Conservation (phyloP, 192 early-diverging fungal species). For the Umbelopsis ramanniana region DNA sequence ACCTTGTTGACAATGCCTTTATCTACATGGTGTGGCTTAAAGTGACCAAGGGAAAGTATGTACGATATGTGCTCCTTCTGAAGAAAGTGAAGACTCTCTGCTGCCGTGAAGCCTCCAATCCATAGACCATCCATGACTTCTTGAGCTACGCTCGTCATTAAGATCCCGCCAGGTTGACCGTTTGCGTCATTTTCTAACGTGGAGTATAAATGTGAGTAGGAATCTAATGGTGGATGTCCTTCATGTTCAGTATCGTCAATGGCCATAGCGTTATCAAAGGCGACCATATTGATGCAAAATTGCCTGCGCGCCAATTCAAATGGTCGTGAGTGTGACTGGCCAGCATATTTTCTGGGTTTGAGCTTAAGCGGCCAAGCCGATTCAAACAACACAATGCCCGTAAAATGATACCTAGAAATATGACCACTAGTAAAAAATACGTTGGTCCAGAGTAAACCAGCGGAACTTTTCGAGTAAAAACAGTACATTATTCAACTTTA, state of each 20-base stretch:
- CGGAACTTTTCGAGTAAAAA: too few relatives aligned
- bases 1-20: conserved; percentile 33
- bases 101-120: conserved; percentile 39
- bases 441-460: too few relatives aligned
- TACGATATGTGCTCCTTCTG: conserved; percentile 34
- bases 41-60: conserved; percentile 43
- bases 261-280: background rate
- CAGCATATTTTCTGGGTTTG: too few relatives aligned
- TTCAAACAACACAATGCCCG: too few relatives aligned
- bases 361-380: too few relatives aligned
- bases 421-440: too few relatives aligned
- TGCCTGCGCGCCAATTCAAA: too few relatives aligned
- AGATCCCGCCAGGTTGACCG: conserved; percentile 39
- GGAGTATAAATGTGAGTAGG: conserved; percentile 27
- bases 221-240: background rate
- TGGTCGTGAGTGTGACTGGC: background rate
- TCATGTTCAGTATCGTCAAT: conserved; percentile 7
- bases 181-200: conserved; percentile 30
- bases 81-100: conserved; percentile 30
- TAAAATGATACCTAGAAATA: too few relatives aligned
- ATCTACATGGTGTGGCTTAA: conserved; percentile 27
- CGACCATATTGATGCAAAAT: too few relatives aligned
- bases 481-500: too few relatives aligned
- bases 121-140: conserved; percentile 31
- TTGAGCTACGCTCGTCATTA: conserved; percentile 39